These are phyloP conservation scores for Geotrichum bryndzae DNA, from an alignment of 1,139 yeast species.

Conservation along the genomic window DNA sequence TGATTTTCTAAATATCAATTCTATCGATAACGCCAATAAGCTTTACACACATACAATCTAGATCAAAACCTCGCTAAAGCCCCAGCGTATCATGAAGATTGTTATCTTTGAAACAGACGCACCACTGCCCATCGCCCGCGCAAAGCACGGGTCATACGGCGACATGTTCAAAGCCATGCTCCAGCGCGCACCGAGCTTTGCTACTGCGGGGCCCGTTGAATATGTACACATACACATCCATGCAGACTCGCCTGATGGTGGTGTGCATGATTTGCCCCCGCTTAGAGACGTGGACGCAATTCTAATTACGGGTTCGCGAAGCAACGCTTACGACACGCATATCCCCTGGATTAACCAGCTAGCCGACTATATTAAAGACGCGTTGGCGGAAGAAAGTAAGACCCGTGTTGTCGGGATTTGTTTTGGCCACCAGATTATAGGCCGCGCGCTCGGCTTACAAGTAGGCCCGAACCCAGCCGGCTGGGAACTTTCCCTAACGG, in stretches of 20 bases:
- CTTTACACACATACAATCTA: background rate
- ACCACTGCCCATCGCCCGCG: conserved; percentile 26
- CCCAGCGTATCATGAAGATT: conserved; percentile 18
- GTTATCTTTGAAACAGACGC: conserved; percentile 33
- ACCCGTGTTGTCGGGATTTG: conserved; percentile 47
- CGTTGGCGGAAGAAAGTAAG: conserved; percentile 29
- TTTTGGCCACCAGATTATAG: conserved; percentile 80
- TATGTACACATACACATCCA: background rate
- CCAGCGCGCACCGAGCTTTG: background rate
- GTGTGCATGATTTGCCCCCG: background rate
- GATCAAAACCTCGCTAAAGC: background rate
- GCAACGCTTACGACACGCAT: conserved; percentile 48
- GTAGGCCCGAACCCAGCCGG: conserved; percentile 56
- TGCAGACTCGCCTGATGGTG: background rate
- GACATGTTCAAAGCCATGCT: conserved; percentile 27
- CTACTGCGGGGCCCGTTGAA: background rate
- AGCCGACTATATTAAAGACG: conserved; percentile 36
- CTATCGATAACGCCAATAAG: background rate
- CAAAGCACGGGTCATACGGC: conserved; percentile 32
- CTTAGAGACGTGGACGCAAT: conserved; percentile 39
- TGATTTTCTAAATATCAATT: no score
- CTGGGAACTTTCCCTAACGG: conserved; percentile 66
- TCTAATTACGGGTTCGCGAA: conserved; percentile 60
- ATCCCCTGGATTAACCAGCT: conserved; percentile 50
- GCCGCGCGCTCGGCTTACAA: conserved; percentile 55